Evolutionary conservation across 768 basidiomycete species (phyloP).

Genomic region (Tephrocybe rancida): DNA sequence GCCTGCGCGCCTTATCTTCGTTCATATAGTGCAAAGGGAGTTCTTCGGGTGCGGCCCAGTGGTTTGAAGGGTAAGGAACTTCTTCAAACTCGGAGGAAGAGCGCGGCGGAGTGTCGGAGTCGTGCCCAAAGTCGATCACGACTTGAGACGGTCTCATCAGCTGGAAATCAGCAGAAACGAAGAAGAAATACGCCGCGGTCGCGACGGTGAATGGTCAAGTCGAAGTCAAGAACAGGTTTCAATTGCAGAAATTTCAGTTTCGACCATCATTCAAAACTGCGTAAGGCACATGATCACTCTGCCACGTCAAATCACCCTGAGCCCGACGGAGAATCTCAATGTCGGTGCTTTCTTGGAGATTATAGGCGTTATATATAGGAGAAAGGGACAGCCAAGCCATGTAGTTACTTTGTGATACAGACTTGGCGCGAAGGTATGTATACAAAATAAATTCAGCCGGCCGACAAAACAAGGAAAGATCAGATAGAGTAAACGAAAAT

Average conservation of each 20-base stretch:
- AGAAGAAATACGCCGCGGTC: constrained; percentile 5
- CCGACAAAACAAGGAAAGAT: constrained; percentile 6
- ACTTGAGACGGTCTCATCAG: constrained; percentile 68
- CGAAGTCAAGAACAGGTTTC: constrained; percentile 1
- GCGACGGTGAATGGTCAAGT: constrained; percentile 1
- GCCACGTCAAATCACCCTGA: constrained; percentile 34
- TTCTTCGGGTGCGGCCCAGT: constrained; percentile 39
- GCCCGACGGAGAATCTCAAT: background rate
- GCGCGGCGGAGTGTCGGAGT: constrained; percentile 47
- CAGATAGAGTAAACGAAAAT: constrained; percentile 9
- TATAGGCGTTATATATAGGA: constrained; percentile 17
- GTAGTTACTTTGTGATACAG: constrained; percentile 12
- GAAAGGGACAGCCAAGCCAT: constrained; percentile 8
- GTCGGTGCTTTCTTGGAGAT: constrained; percentile 11
- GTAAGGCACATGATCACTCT: constrained; percentile 27
- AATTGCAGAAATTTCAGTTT: background rate
- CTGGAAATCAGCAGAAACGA: constrained; percentile 21
- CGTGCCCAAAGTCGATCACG: constrained; percentile 69
- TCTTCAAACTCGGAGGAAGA: constrained; percentile 75
- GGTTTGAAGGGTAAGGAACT: constrained; percentile 55
- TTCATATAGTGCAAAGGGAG: constrained; percentile 54
- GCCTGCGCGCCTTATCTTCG: constrained; percentile 69
- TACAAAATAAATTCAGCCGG: constrained; percentile 14
- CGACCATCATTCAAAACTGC: constrained; percentile 3
- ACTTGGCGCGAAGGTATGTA: constrained; percentile 6